Evolutionary conservation across 768 basidiomycete genomes (phyloP).

Genomic region (Lactifluus subvellereus): DNA sequence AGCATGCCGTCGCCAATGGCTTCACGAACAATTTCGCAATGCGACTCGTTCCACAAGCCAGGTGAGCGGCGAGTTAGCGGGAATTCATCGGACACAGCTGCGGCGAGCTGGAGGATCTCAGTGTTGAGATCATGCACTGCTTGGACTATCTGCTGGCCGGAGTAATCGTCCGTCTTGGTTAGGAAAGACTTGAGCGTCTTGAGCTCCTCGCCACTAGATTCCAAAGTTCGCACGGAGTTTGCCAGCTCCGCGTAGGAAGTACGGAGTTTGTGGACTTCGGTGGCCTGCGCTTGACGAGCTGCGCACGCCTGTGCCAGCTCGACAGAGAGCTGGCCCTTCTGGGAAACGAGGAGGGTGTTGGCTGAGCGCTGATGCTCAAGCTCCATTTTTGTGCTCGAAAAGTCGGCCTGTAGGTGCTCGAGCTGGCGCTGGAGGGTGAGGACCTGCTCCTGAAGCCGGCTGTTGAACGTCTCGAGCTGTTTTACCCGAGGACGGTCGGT

Average conservation of each 20-base stretch:
- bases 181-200: slow-evolving; percentile 33
- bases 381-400: slow-evolving; percentile 23
- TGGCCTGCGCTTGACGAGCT: slow-evolving; percentile 11
- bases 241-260: slow-evolving; percentile 26
- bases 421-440: slow-evolving; percentile 23
- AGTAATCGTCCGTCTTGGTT: slow-evolving; percentile 33
- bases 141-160: slow-evolving; percentile 33
- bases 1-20: slow-evolving; percentile 31
- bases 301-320: slow-evolving; percentile 16
- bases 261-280: slow-evolving; percentile 25
- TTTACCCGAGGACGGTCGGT: background rate
- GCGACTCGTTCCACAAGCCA: slow-evolving; percentile 25
- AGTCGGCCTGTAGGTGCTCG: slow-evolving; percentile 23
- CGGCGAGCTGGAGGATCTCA: slow-evolving; percentile 34
- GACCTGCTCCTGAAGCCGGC: slow-evolving; percentile 21
- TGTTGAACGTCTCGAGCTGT: slow-evolving; percentile 21
- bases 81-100: slow-evolving; percentile 32
- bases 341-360: slow-evolving; percentile 21
- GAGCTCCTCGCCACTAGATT: slow-evolving; percentile 29
- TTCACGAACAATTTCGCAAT: slow-evolving; percentile 29
- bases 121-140: slow-evolving; percentile 33
- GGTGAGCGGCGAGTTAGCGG: slow-evolving; percentile 26
- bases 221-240: slow-evolving; percentile 26
- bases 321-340: slow-evolving; percentile 23
- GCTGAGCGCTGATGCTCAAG: slow-evolving; percentile 21